phyloP scores from a whole-genome alignment of 1,139 yeast genomes.

The Nakaseomyces delphensis region DNA sequence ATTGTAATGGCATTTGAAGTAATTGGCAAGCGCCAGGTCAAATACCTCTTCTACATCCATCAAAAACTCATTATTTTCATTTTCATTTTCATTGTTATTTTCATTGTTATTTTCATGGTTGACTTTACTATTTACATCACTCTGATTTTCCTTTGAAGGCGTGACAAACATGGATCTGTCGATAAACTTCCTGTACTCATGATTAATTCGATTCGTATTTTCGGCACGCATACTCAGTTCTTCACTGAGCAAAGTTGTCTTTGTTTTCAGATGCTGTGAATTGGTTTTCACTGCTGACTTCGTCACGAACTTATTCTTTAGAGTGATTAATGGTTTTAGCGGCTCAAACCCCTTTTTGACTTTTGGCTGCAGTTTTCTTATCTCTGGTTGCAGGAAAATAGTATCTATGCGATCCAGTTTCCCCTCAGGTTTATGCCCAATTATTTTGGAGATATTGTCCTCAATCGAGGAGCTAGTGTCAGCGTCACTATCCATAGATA shows the following conservation, averaged over 20 bases:
- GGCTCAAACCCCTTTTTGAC: neutral
- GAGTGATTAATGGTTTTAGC: neutral
- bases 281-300: neutral
- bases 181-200: constrained; percentile 5
- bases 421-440: neutral
- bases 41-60: constrained; percentile 3
- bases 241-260: neutral
- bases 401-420: neutral
- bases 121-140: neutral
- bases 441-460: neutral
- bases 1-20: neutral
- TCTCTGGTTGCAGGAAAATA: neutral
- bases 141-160: neutral
- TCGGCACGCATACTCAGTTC: constrained; percentile 1
- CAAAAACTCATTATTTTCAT: neutral
- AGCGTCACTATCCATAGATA: neutral
- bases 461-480: constrained; percentile 2
- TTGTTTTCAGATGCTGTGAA: neutral
- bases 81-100: neutral
- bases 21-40: neutral
- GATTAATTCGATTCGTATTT: neutral
- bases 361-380: neutral
- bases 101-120: neutral
- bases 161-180: neutral
- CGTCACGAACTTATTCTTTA: neutral